These are phyloP conservation scores for Amphichorda felina DNA, from an alignment of 2,329 filamentous ascomycete genomes.

Conservation along the genomic window DNA sequence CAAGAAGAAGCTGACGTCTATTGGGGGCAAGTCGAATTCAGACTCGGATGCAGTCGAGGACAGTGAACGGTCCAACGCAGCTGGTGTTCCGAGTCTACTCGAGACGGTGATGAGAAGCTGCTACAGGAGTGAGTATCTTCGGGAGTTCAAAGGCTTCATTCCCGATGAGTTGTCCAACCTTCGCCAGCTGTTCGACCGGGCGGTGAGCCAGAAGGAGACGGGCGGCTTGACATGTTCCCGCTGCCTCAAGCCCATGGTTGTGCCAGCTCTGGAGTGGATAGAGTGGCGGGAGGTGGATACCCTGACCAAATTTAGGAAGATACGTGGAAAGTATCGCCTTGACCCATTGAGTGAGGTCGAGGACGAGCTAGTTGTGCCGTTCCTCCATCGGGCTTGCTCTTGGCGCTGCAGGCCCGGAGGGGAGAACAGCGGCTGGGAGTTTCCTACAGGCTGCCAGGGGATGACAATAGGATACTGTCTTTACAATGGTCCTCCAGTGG, in stretches of 20 bases:
- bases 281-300: constrained; percentile 41
- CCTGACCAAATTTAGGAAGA: constrained; percentile 1
- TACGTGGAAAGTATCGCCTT: constrained; percentile 5
- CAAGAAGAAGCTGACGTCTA: background rate
- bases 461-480: constrained; percentile 1
- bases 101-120: constrained; percentile 37
- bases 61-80: background rate
- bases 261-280: constrained; percentile 46
- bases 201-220: constrained; percentile 26
- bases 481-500: constrained; percentile 1
- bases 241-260: constrained; percentile 34
- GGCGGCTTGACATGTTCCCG: constrained; percentile 40
- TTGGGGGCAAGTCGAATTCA: too few relatives aligned
- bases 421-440: constrained; percentile 2
- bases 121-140: constrained; percentile 27
- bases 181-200: constrained; percentile 23
- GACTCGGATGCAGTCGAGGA: background rate
- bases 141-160: constrained; percentile 29
- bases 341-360: constrained; percentile 15
- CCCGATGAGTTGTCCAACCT: constrained; percentile 28
- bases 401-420: constrained; percentile 30
- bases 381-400: constrained; percentile 35
- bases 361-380: constrained; percentile 29
- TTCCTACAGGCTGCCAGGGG: constrained; percentile 1
- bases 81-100: constrained; percentile 33